Base-by-base conservation (phyloP, 768 basidiomycete genomes). In the Agrocybe praecox region DNA sequence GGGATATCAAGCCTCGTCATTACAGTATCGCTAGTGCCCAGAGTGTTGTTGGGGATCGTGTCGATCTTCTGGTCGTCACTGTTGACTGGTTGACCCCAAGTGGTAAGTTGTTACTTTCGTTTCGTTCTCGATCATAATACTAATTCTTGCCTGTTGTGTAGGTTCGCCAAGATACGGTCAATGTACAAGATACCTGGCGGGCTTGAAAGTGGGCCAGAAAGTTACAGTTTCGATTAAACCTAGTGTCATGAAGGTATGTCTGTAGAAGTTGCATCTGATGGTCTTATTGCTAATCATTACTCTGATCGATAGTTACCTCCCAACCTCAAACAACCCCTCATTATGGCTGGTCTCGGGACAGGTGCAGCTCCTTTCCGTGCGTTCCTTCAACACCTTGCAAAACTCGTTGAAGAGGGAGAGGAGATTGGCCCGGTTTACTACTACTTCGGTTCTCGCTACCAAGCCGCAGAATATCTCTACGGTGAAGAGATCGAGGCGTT, bases 331-430 rank as follows among this genome's bases (percentile, higher is more conserved):
- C 95, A 96, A 68, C 97, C 97, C 36, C 80, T 99, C 73, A 96
- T 98, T 74, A 95, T 99, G 93, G 94, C 96, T 32, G 97, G 97
- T 62, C 87, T 99, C 26, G 97, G 97, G 48, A 99, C 97, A 3
- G 97, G 96, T 54, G 97, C 95, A 9, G 97, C 97, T 11, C 97
- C 97, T 21, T 99, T 99, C 90, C 93, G 97, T 56, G 97, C 97
- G 7, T 99, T 98, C 83, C 86, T 98, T 58, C 97, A 99, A 71
- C 88, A 99, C 73, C 88, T 96, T 55, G 94, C 94, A 7, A 86
- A 81, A 82, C 88, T 95, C 55, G 79, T 83, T 26, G 73, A 85
- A 26, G 87, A 92, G 68, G 89, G 90, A 23, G 76, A 88, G 61
- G 80, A 89, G 49, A 85, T 97, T 56, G 97, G 97, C 0, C 96